Percentiles rank a stretch among this genome's conserved stretches.
These are phyloP conservation scores for Cladophialophora carrionii DNA, from an alignment of 2,329 filamentous ascomycete genomes.

Conservation along the genomic window DNA sequence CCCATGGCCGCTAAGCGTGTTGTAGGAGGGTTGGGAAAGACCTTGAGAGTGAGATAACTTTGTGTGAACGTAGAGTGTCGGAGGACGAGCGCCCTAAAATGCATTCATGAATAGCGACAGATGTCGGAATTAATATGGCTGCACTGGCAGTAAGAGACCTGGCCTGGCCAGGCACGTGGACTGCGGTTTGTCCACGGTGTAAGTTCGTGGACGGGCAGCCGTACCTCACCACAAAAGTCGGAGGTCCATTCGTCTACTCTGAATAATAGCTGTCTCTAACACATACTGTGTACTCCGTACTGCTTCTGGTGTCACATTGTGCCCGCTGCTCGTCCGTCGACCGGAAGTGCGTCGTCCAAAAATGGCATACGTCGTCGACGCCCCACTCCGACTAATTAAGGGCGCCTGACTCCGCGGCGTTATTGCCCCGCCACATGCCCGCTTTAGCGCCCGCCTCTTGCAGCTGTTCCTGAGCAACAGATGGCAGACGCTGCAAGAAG, in stretches of 20 bases:
- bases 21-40: not conserved
- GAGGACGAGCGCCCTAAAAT: not conserved
- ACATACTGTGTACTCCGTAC: not conserved
- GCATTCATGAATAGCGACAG: not conserved
- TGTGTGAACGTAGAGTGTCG: not conserved
- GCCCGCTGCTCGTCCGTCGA: not conserved
- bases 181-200: not conserved
- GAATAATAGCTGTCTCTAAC: not conserved
- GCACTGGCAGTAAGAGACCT: not conserved
- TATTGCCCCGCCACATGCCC: conserved; percentile 11
- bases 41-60: conserved; percentile 9
- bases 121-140: not conserved
- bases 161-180: not conserved
- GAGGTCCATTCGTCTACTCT: not conserved
- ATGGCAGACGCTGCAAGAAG: conserved; percentile 7
- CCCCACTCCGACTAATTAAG: conserved; percentile 7
- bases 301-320: not conserved
- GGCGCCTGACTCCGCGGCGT: conserved; percentile 12
- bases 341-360: conserved; percentile 6
- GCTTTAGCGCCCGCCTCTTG: conserved; percentile 26
- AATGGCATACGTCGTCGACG: conserved; percentile 9
- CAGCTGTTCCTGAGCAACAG: conserved; percentile 26
- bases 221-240: not conserved
- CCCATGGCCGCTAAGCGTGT: not conserved
- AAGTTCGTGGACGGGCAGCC: not conserved